Conservation (phyloP, 2,329 filamentous ascomycete genomes). For the Penicillium sp. region DNA sequence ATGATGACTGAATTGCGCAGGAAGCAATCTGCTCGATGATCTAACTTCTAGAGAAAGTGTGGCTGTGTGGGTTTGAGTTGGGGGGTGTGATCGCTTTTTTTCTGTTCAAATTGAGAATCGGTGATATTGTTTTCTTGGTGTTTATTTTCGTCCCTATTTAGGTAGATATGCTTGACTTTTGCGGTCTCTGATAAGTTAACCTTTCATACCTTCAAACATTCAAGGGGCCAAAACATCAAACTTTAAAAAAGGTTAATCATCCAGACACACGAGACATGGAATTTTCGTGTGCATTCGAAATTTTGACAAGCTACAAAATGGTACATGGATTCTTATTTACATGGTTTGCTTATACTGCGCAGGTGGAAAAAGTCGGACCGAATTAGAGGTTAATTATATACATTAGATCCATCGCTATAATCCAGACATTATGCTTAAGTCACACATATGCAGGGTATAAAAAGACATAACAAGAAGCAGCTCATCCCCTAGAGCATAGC, state of each 20-base stretch:
- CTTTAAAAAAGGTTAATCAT: neutral
- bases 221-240: neutral
- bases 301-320: too few species aligned
- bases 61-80: conserved; percentile 5
- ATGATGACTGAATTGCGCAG: conserved; percentile 1
- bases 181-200: neutral
- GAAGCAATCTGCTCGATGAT: neutral
- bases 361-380: neutral
- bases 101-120: neutral
- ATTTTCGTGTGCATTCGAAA: neutral
- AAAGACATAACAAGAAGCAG: neutral
- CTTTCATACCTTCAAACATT: neutral
- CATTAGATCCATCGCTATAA: neutral
- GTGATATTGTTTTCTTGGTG: neutral
- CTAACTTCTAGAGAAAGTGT: neutral
- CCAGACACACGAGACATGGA: neutral
- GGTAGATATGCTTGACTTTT: neutral
- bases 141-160: neutral
- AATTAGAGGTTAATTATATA: neutral
- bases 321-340: too few species aligned
- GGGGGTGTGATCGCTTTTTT: neutral
- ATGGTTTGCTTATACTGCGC: too few species aligned
- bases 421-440: neutral
- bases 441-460: neutral
- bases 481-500: conserved; percentile 6